Evolutionary conservation across 208 protist genomes (phyloP).

Genomic region (Crithidia fasciculata): DNA sequence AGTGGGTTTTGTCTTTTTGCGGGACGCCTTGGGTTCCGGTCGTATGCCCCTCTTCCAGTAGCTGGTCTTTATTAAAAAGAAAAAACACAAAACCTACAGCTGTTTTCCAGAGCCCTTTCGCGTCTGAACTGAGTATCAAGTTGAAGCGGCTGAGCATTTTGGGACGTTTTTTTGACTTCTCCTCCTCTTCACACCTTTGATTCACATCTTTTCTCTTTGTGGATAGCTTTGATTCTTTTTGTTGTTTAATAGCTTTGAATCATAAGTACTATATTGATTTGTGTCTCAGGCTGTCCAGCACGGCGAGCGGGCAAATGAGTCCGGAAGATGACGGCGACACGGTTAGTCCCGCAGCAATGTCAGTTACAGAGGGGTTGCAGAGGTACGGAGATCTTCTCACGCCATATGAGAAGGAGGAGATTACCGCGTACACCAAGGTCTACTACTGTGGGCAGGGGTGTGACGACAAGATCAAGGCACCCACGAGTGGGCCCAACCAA

Average conservation of each 20-base stretch:
- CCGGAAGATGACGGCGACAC: neutral
- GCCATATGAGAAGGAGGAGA: slow-evolving; percentile 72
- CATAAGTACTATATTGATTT: too few species aligned
- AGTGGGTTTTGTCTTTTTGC: neutral
- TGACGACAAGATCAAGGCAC: slow-evolving; percentile 60
- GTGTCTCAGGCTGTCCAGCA: neutral
- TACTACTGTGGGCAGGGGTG: slow-evolving; percentile 79
- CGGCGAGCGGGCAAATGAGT: neutral
- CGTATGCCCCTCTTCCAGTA: too few species aligned
- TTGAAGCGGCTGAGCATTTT: too few species aligned
- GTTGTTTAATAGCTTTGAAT: too few species aligned
- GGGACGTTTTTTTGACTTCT: too few species aligned
- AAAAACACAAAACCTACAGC: too few species aligned
- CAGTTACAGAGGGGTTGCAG: slow-evolving; percentile 22
- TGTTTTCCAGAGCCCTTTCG: too few species aligned
- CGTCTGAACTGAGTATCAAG: too few species aligned
- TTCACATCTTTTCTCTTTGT: too few species aligned
- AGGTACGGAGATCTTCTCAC: slow-evolving; percentile 49
- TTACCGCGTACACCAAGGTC: slow-evolving; percentile 50
- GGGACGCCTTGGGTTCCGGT: too few species aligned
- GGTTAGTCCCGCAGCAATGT: slow-evolving; percentile 6
- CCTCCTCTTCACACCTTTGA: neutral
- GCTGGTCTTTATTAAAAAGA: too few species aligned
- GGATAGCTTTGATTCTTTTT: too few species aligned
- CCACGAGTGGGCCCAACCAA: slow-evolving; percentile 60